Evolutionary conservation across 208 protist genomes (phyloP), one percentile per base, ranked within the genome.

Genomic region (Acanthamoeba healyi): DNA sequence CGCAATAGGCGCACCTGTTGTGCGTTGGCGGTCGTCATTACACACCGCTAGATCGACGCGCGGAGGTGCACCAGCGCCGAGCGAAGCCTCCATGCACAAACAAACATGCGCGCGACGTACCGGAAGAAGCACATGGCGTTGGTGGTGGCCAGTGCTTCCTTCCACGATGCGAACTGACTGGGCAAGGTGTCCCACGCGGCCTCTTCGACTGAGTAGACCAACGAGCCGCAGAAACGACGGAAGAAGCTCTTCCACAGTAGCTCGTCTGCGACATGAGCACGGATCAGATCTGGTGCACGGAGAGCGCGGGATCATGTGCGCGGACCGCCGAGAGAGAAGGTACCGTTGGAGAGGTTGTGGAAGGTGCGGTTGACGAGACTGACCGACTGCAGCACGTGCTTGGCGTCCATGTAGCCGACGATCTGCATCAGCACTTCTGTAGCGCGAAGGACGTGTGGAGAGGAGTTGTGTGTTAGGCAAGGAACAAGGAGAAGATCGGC

Each of bases 71-170:
- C 44, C 12, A 4, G 7, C 12, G 58, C 22, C 10, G 26, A 67
- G 22, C 22, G 29, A 4, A 67, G 17, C 29, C 5, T 17, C 4
- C 19, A 67, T 22, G 6, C 19, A 38, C 26, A 38, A 12, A 72
- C 29, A 38, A 6, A 17, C 63, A 72, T 65, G 58, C 4, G 58
- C 1, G 67, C 10, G 0, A 36, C 10, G 3, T 24, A 77, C 67
- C 67, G 29, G 38, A 77, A 77, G 34, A 77, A 77, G 67, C 67
- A 77, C 67, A 77, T 77, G 67, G 67, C 67, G 67, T 77, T 77
- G 36, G 67, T 77, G 29, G 67, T 77, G 67, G 67, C 67, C 5
- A 77, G 67, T 2, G 67, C 67, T 12, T 36, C 67, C 32, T 32
- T 36, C 67, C 67, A 77, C 29, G 67, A 77, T 15, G 10, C 38